Evolutionary conservation across 495 filamentous ascomycete genomes (phyloP).

Genomic region (Hypoxylon lenormandii): DNA sequence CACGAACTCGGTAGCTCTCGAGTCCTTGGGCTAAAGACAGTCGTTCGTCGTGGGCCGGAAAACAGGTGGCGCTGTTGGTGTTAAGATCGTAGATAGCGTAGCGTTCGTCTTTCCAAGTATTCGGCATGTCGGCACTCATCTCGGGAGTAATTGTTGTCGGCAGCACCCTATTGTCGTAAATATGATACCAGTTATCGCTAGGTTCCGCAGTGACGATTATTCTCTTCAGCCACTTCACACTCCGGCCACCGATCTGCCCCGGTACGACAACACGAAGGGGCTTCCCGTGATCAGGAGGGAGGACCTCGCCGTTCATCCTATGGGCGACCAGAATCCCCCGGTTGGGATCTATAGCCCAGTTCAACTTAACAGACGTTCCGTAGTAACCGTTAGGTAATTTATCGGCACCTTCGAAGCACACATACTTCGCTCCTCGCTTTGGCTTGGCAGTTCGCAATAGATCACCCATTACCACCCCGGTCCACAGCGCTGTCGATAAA

Average conservation of each 20-base stretch:
- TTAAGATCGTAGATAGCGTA: constrained; percentile 96
- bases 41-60: constrained; percentile 83
- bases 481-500: constrained; percentile 89
- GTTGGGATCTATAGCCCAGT: constrained; percentile 88
- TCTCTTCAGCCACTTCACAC: constrained; percentile 93
- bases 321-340: constrained; percentile 89
- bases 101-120: constrained; percentile 89
- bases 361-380: constrained; percentile 87
- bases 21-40: constrained; percentile 64
- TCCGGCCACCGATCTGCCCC: constrained; percentile 92
- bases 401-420: constrained; percentile 95
- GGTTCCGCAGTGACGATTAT: constrained; percentile 81
- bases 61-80: constrained; percentile 84
- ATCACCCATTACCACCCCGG: constrained; percentile 81
- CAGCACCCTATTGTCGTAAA: constrained; percentile 91
- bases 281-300: constrained; percentile 88
- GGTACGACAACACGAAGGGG: constrained; percentile 88
- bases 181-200: constrained; percentile 96
- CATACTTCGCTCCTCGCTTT: constrained; percentile 77
- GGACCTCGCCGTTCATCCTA: constrained; percentile 89
- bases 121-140: constrained; percentile 76
- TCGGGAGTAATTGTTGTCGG: constrained; percentile 90
- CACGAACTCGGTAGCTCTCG: constrained; percentile 73
- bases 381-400: constrained; percentile 91
- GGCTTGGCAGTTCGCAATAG: constrained; percentile 77